Evolutionary conservation across 2,329 filamentous ascomycete species (phyloP).

Genomic region (Nemania sp.): DNA sequence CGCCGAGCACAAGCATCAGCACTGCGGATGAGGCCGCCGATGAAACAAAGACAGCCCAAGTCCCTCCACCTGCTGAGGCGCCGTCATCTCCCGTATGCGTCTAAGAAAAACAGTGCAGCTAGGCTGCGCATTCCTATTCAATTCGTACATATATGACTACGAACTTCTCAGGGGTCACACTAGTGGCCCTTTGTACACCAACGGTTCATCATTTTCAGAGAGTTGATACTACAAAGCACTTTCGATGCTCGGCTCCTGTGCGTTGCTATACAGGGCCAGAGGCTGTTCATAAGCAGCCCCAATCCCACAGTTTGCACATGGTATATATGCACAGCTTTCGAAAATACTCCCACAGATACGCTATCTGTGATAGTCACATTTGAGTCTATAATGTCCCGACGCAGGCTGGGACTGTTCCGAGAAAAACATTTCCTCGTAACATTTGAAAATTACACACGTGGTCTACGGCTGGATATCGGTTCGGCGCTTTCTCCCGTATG

Average conservation of each 20-base stretch:
- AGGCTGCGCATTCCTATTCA: background rate
- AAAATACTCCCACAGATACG: conserved; percentile 3
- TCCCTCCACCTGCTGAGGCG: conserved; percentile 17
- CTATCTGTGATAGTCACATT: conserved; percentile 1
- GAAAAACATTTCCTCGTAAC: conserved; percentile 1
- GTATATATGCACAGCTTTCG: background rate
- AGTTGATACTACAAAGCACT: conserved; percentile 1
- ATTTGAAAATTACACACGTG: conserved; percentile 16
- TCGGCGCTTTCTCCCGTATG: conserved; percentile 19
- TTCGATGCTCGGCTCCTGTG: background rate
- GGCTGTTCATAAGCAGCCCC: conserved; percentile 9
- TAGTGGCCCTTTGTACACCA: conserved; percentile 6
- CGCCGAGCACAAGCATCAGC: conserved; percentile 65
- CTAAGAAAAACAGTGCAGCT: conserved; percentile 17
- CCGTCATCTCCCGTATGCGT: conserved; percentile 23
- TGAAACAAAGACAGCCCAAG: conserved; percentile 31
- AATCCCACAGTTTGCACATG: conserved; percentile 1
- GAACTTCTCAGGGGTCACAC: background rate
- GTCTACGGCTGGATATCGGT: conserved; percentile 23
- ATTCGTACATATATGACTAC: conserved; percentile 3
- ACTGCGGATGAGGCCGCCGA: conserved; percentile 47
- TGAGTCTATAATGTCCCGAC: conserved; percentile 5
- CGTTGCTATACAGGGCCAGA: conserved; percentile 11
- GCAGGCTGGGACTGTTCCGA: background rate
- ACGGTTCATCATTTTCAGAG: background rate